Percentiles rank a stretch among this genome's conserved stretches.
phyloP scores from a whole-genome alignment of 805 yeast species.

The Cyberlindnera meyerae region DNA sequence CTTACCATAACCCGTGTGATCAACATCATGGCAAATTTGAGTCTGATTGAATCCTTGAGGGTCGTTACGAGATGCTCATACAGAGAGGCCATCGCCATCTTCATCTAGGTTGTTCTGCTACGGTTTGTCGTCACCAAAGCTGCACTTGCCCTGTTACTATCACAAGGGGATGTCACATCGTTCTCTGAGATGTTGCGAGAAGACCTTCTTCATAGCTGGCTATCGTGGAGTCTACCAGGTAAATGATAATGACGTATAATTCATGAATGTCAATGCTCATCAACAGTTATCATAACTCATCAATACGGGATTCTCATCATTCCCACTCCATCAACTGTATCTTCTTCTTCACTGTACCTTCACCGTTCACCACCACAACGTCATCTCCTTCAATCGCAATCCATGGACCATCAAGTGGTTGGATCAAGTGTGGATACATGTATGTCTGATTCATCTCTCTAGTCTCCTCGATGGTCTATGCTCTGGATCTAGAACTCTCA shows the following conservation, averaged over 20 bases:
- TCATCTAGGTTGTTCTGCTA: constrained; percentile 6
- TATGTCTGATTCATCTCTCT: constrained; percentile 70
- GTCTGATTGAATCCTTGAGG: constrained; percentile 59
- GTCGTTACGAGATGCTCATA: constrained; percentile 34
- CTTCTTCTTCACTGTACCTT: constrained; percentile 33
- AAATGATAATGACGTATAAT: too few species aligned
- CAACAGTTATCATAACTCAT: too few species aligned
- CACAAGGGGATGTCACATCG: constrained; percentile 6
- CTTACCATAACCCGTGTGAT: constrained; percentile 57
- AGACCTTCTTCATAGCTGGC: neutral
- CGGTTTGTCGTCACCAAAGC: constrained; percentile 15
- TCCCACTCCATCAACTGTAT: constrained; percentile 41
- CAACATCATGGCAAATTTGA: constrained; percentile 53
- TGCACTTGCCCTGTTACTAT: constrained; percentile 12
- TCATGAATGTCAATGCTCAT: too few species aligned
- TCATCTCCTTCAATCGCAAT: constrained; percentile 60
- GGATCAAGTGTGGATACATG: constrained; percentile 68
- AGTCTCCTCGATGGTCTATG: constrained; percentile 67
- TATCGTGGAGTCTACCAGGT: too few species aligned
- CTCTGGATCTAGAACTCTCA: constrained; percentile 7
- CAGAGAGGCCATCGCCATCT: constrained; percentile 9
- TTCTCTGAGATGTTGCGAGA: neutral
- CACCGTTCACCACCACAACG: constrained; percentile 43
- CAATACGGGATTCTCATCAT: too few species aligned
- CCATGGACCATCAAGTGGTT: constrained; percentile 81